Conservation (phyloP, 1,284 basidiomycete genomes). For the Puccinia horiana region DNA sequence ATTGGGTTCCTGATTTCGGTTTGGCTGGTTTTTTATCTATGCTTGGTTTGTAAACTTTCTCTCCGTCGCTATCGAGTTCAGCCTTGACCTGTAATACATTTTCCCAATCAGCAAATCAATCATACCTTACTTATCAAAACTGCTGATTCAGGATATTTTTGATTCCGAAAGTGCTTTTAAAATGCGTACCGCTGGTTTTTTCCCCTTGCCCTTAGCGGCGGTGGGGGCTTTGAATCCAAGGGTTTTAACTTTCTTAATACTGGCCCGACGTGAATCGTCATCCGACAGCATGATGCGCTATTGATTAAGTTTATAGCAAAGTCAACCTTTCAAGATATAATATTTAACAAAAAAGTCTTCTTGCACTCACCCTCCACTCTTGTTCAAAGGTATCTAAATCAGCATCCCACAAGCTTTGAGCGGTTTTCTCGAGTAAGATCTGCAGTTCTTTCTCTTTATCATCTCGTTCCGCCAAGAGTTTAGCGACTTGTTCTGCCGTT, state of each 20-base stretch:
- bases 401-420: constrained; percentile 83
- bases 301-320: background rate
- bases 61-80: constrained; percentile 45
- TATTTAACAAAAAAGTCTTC: background rate
- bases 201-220: constrained; percentile 18
- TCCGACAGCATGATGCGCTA: constrained; percentile 20
- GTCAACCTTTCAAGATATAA: background rate
- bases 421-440: constrained; percentile 73
- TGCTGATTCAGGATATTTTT: background rate
- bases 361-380: constrained; percentile 74
- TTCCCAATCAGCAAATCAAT: no score
- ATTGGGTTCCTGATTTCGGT: background rate
- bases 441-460: constrained; percentile 83
- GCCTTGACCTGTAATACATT: background rate
- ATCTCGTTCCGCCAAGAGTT: constrained; percentile 75
- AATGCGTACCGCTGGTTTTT: constrained; percentile 22
- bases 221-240: constrained; percentile 7
- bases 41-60: constrained; percentile 38
- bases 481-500: constrained; percentile 70
- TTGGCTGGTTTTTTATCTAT: constrained; percentile 28
- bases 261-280: constrained; percentile 25
- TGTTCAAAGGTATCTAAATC: constrained; percentile 82
- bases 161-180: background rate
- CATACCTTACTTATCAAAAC: background rate
- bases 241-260: constrained; percentile 29